These are phyloP conservation scores for Alliaria petiolata DNA, from an alignment of 345 rosid species.

Conservation along the genomic window DNA sequence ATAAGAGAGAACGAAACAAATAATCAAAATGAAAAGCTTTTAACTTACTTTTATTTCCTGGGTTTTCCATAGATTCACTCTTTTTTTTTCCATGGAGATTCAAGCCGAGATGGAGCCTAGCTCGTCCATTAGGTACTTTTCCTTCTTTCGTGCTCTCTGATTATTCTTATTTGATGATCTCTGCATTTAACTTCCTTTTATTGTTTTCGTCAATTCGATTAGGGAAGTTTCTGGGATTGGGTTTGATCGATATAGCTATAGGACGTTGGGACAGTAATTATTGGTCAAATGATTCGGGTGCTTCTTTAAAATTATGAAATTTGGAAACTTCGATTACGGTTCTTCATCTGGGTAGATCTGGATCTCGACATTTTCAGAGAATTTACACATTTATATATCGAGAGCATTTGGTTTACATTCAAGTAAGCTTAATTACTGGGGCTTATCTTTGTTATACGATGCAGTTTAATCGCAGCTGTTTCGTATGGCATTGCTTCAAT, in stretches of 20 bases:
- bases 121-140: constrained; percentile 36
- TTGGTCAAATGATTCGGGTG: background rate
- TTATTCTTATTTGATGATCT: background rate
- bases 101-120: constrained; percentile 36
- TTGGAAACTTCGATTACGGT: background rate
- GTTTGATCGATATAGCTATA: background rate
- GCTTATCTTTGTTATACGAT: constrained; percentile 1
- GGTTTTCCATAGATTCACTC: background rate
- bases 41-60: too few species aligned
- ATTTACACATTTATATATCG: background rate
- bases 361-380: constrained; percentile 17
- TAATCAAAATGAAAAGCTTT: background rate
- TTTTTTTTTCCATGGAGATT: constrained; percentile 33
- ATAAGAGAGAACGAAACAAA: background rate
- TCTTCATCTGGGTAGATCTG: constrained; percentile 23
- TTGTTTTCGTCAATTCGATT: background rate
- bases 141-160: background rate
- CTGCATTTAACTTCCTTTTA: background rate
- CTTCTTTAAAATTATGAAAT: background rate
- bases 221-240: background rate
- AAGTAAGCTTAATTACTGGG: background rate
- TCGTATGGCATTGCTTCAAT: constrained; percentile 92
- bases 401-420: background rate
- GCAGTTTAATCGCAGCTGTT: constrained; percentile 72
- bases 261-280: background rate